Evolutionary conservation across 257 asterid genomes (phyloP).

Genomic region (Gentiana macrophylla): DNA sequence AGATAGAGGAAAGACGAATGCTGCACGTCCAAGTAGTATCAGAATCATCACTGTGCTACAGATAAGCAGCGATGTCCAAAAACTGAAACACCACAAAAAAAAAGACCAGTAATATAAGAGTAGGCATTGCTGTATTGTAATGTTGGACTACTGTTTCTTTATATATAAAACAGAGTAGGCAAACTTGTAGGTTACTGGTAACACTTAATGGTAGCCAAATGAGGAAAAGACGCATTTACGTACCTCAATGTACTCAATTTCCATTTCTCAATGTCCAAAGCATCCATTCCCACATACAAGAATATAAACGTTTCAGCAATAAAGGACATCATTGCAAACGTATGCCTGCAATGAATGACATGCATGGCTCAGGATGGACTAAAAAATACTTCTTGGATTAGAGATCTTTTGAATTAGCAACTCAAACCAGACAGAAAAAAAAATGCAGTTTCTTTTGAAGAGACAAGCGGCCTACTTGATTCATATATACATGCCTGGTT

Average conservation of each 20-base stretch:
- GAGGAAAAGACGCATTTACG: background rate
- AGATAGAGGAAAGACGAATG: slow-evolving; percentile 85
- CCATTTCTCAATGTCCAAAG: slow-evolving; percentile 83
- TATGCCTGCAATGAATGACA: slow-evolving; percentile 51
- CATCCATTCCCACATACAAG: slow-evolving; percentile 92
- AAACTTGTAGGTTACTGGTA: too few relatives aligned
- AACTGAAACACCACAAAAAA: slow-evolving; percentile 23
- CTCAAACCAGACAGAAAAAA: background rate
- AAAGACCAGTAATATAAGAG: background rate
- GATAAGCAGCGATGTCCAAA: slow-evolving; percentile 38
- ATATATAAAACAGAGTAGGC: background rate
- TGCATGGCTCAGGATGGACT: background rate
- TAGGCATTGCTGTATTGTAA: background rate
- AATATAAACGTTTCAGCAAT: slow-evolving; percentile 89
- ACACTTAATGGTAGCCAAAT: too few relatives aligned
- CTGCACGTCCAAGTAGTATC: slow-evolving; percentile 79
- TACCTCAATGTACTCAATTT: slow-evolving; percentile 67
- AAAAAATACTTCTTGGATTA: background rate
- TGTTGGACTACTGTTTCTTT: background rate
- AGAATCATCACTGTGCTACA: slow-evolving; percentile 48
- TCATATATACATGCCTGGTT: slow-evolving; percentile 28
- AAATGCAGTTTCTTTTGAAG: background rate
- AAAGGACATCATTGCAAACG: slow-evolving; percentile 79
- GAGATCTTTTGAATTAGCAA: too few relatives aligned
- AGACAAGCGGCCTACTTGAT: too few relatives aligned